Percentiles rank a stretch among this genome's conserved stretches.
These are phyloP conservation scores for Solanum hybrid DNA, from an alignment of 305 asterid genomes.

Conservation along the genomic window DNA sequence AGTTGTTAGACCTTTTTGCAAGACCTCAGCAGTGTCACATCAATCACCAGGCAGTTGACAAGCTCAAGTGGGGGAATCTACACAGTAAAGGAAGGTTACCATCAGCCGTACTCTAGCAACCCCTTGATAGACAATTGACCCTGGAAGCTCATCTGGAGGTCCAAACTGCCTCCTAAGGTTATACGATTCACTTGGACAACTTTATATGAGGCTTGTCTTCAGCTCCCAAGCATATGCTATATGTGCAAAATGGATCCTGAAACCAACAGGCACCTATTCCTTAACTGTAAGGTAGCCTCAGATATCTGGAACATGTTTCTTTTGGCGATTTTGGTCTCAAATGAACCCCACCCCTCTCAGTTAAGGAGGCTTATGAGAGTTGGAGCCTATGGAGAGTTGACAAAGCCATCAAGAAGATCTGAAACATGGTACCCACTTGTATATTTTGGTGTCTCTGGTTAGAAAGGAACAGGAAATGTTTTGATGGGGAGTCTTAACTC, in stretches of 20 bases:
- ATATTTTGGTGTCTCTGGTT: neutral
- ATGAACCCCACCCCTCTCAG: neutral
- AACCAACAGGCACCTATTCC: neutral
- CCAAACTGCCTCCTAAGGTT: neutral
- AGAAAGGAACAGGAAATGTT: neutral
- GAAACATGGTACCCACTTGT: neutral
- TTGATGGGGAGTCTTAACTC: neutral
- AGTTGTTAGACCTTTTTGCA: neutral
- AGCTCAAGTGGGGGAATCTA: neutral
- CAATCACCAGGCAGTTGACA: neutral
- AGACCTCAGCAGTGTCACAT: neutral
- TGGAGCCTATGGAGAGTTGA: neutral
- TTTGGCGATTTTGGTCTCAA: neutral
- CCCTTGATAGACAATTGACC: neutral
- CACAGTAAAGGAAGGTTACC: neutral
- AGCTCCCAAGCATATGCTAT: neutral
- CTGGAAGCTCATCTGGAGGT: neutral
- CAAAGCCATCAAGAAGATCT: neutral
- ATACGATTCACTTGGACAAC: neutral
- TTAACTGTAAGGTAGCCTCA: neutral
- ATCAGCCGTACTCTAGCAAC: neutral
- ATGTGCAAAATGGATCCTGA: neutral
- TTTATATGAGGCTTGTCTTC: neutral
- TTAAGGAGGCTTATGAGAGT: neutral
- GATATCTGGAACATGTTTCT: neutral